These are phyloP conservation scores for Tetraselmis chui DNA, from an alignment of 139 green algal species.

Conservation along the genomic window DNA sequence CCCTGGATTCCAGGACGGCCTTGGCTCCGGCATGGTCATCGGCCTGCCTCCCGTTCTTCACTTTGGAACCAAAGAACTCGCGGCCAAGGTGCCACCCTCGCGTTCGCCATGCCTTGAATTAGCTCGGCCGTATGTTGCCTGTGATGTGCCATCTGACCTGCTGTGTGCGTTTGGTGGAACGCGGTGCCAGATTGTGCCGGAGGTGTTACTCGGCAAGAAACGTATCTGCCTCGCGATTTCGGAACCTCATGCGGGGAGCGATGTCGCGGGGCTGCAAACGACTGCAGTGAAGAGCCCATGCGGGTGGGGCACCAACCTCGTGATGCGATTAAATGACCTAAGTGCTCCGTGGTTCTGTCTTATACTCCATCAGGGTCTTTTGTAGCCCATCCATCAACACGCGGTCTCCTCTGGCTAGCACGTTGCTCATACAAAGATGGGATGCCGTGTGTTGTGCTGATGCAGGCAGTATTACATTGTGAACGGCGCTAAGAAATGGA, in stretches of 20 bases:
- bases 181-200: slow-evolving; percentile 3
- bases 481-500: slow-evolving; percentile 34
- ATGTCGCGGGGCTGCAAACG: slow-evolving; percentile 15
- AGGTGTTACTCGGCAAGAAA: slow-evolving; percentile 22
- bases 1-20: slow-evolving; percentile 10
- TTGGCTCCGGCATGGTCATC: slow-evolving; percentile 19
- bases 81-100: slow-evolving; percentile 1
- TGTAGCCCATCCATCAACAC: no score
- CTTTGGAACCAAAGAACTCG: slow-evolving; percentile 16
- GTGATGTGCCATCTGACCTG: no score
- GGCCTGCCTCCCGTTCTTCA: slow-evolving; percentile 23
- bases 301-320: no score
- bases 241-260: slow-evolving; percentile 16
- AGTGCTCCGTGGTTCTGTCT: no score
- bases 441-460: no score
- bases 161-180: no score
- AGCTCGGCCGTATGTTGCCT: no score
- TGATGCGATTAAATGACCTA: no score
- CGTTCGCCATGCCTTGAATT: no score
- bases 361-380: no score
- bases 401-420: no score
- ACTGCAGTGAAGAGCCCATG: slow-evolving; percentile 10
- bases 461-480: slow-evolving; percentile 18
- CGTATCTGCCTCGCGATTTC: slow-evolving; percentile 26
- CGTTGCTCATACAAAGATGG: no score